Conservation (phyloP, 805 yeast species). For the Myxozyma mucilagina region DNA sequence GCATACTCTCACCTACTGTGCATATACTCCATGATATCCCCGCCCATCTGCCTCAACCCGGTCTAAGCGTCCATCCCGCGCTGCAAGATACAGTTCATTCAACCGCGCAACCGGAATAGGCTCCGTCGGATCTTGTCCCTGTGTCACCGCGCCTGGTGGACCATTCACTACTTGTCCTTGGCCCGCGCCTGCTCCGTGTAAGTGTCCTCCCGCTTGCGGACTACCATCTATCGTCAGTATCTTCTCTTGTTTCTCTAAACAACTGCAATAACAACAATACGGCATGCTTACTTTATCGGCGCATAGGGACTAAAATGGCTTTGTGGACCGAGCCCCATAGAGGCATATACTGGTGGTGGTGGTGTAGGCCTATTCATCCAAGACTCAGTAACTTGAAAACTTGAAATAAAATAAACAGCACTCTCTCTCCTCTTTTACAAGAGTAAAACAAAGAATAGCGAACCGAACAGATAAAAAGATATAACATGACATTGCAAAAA, state of each 20-base stretch:
- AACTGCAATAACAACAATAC: neutral
- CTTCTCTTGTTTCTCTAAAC: neutral
- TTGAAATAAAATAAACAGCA: neutral
- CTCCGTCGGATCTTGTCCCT: constrained; percentile 40
- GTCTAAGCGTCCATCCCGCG: constrained; percentile 57
- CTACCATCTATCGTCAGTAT: constrained; percentile 12
- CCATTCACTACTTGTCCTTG: constrained; percentile 23
- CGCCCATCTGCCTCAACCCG: constrained; percentile 52
- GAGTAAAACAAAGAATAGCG: neutral
- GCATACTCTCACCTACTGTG: constrained; percentile 37
- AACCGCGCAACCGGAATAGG: constrained; percentile 46
- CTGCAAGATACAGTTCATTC: constrained; percentile 56
- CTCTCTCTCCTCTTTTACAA: no score
- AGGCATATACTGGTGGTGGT: constrained; percentile 41
- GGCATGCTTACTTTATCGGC: constrained; percentile 35
- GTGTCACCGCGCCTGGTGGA: constrained; percentile 31
- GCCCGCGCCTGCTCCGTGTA: constrained; percentile 20
- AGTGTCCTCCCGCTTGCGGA: constrained; percentile 29
- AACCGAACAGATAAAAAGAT: constrained; percentile 16
- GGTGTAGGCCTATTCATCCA: constrained; percentile 37
- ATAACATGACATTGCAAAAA: constrained; percentile 11
- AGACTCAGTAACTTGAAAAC: constrained; percentile 25
- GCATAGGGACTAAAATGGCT: constrained; percentile 42
- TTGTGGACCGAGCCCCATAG: constrained; percentile 40
- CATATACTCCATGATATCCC: constrained; percentile 46